These are phyloP conservation scores for Boletus huronensis DNA, from an alignment of 768 basidiomycete species.

Conservation along the genomic window DNA sequence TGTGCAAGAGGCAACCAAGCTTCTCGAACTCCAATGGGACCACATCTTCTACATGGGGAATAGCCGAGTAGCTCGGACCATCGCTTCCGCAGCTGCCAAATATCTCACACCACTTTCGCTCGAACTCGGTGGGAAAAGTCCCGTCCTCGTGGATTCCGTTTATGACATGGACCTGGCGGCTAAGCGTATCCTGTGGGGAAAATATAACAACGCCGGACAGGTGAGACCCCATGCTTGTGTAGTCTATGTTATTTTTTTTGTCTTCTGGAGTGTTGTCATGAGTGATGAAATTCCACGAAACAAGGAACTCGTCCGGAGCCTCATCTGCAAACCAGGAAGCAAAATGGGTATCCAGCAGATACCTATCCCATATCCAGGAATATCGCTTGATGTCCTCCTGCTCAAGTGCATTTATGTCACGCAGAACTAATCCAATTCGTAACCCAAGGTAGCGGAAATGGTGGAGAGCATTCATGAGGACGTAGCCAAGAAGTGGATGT, in stretches of 20 bases:
- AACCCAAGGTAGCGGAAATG: no score
- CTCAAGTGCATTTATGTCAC: no score
- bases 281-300: background rate
- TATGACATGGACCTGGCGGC: slow-evolving; percentile 50
- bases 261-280: background rate
- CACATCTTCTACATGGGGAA: slow-evolving; percentile 40
- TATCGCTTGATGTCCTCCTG: no score
- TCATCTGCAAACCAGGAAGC: no score
- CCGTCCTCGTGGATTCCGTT: slow-evolving; percentile 43
- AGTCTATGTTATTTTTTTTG: background rate
- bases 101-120: slow-evolving; percentile 35
- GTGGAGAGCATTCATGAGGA: no score
- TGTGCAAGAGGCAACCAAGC: slow-evolving; percentile 36
- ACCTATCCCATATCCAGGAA: no score
- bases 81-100: slow-evolving; percentile 25
- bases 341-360: no score
- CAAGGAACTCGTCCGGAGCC: no score
- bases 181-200: slow-evolving; percentile 65
- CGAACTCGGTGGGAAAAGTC: slow-evolving; percentile 40
- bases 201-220: slow-evolving; percentile 64
- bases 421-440: no score
- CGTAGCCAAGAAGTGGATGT: no score
- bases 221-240: slow-evolving; percentile 21
- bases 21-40: slow-evolving; percentile 31
- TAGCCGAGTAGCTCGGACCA: slow-evolving; percentile 23